Percentiles rank a stretch among this genome's conserved stretches.
Evolutionary conservation across 768 basidiomycete genomes (phyloP).

Genomic region (Pluteus cervinus): DNA sequence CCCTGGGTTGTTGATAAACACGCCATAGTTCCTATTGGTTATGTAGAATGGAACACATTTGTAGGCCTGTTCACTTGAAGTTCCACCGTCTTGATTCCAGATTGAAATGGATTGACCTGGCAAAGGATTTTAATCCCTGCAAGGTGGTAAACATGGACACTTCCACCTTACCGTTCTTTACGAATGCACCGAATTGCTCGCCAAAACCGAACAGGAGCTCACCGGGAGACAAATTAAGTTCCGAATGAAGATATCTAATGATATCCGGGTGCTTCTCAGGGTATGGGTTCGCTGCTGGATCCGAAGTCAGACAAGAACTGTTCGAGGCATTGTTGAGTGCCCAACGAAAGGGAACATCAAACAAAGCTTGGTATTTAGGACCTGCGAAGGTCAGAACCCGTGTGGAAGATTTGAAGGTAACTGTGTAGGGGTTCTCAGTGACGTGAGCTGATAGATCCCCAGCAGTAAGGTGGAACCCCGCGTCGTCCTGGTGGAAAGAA

Average conservation of each 20-base stretch:
- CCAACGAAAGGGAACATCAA: constrained; percentile 53
- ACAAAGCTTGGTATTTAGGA: constrained; percentile 48
- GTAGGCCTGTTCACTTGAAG: constrained; percentile 61
- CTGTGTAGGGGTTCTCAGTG: constrained; percentile 52
- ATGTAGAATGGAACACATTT: constrained; percentile 68
- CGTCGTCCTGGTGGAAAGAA: constrained; percentile 25
- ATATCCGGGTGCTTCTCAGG: constrained; percentile 34
- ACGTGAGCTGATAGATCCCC: constrained; percentile 51
- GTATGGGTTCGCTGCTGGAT: constrained; percentile 52
- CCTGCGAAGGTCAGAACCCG: constrained; percentile 44
- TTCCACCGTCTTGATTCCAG: constrained; percentile 77
- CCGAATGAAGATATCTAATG: constrained; percentile 47
- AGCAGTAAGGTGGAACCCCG: constrained; percentile 29
- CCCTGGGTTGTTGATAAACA: constrained; percentile 72
- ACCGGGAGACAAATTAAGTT: constrained; percentile 60
- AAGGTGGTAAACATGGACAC: constrained; percentile 10
- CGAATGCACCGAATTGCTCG: constrained; percentile 69
- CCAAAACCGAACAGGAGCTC: constrained; percentile 72
- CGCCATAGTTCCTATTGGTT: constrained; percentile 65
- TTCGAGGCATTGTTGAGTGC: constrained; percentile 43
- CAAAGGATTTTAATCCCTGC: constrained; percentile 8
- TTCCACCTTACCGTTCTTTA: constrained; percentile 60
- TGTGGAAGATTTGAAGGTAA: constrained; percentile 51
- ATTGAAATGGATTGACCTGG: constrained; percentile 52
- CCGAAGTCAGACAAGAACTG: constrained; percentile 50